Conservation (phyloP, 306 rosid species). For the Castanea mollissima region DNA sequence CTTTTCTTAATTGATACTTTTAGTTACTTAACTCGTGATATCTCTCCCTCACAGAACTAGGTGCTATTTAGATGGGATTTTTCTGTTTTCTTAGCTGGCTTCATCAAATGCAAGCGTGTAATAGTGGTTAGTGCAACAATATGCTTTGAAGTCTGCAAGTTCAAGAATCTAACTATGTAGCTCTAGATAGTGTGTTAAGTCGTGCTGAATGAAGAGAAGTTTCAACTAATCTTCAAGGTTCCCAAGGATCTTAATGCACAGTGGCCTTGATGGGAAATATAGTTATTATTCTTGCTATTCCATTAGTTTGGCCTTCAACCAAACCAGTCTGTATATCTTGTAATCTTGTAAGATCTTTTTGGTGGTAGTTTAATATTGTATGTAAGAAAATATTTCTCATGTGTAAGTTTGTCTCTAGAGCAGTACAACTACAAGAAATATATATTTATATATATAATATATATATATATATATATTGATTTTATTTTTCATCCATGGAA, state of each 20-base stretch:
- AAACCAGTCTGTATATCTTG: conserved; percentile 16
- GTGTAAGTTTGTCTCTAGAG: background rate
- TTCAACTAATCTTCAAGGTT: conserved; percentile 1
- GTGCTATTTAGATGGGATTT: conserved; percentile 27
- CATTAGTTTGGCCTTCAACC: conserved; percentile 8
- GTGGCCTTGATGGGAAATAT: conserved; percentile 6
- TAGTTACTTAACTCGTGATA: background rate
- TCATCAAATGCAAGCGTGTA: conserved; percentile 7
- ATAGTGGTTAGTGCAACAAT: conserved; percentile 6
- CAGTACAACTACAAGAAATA: background rate
- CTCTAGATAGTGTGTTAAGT: background rate
- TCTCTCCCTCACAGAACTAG: conserved; percentile 23
- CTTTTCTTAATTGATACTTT: conserved; percentile 1
- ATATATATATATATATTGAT: background rate
- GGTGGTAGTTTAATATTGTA: background rate
- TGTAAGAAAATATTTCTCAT: conserved; percentile 2
- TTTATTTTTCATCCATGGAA: conserved; percentile 3
- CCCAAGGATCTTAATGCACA: background rate
- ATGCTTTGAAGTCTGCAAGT: background rate
- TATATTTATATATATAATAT: too few species aligned
- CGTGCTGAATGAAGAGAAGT: background rate
- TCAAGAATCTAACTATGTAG: background rate
- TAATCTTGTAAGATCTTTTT: background rate
- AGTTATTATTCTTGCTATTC: background rate
- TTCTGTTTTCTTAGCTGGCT: conserved; percentile 26